Evolutionary conservation across 2,329 filamentous ascomycete species (phyloP).

Genomic region (Stagonosporopsis cucurbitacearum): DNA sequence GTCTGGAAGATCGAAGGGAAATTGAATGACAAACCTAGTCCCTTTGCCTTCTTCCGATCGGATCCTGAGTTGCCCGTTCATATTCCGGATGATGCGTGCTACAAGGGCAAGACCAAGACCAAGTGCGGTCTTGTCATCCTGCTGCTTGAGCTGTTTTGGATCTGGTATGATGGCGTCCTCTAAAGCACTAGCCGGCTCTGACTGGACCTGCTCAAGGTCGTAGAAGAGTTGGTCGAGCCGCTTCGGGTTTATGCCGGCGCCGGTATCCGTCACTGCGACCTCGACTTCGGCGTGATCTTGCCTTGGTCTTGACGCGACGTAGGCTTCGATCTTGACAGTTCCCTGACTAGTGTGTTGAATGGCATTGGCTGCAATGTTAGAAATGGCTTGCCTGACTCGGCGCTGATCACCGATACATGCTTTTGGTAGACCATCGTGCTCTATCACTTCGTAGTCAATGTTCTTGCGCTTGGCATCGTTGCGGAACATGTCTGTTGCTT

Average conservation of each 20-base stretch:
- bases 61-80: constrained; percentile 84
- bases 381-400: constrained; percentile 80
- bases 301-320: constrained; percentile 54
- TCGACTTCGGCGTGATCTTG: constrained; percentile 70
- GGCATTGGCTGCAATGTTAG: constrained; percentile 84
- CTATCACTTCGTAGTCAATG: constrained; percentile 71
- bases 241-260: constrained; percentile 65
- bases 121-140: constrained; percentile 59
- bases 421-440: constrained; percentile 72
- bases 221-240: constrained; percentile 67
- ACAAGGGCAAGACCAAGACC: constrained; percentile 88
- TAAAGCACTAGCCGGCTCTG: constrained; percentile 34
- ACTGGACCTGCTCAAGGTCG: constrained; percentile 69
- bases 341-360: constrained; percentile 77
- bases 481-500: constrained; percentile 77
- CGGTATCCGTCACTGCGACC: constrained; percentile 77
- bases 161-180: constrained; percentile 44
- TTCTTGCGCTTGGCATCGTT: constrained; percentile 78
- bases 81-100: constrained; percentile 84
- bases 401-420: constrained; percentile 80
- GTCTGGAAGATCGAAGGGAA: constrained; percentile 74
- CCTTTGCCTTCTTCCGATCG: constrained; percentile 85
- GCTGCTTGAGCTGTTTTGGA: constrained; percentile 37
- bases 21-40: constrained; percentile 79
- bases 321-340: constrained; percentile 73